phyloP scores from a whole-genome alignment of 768 basidiomycete genomes.

The Mycena alexandri region DNA sequence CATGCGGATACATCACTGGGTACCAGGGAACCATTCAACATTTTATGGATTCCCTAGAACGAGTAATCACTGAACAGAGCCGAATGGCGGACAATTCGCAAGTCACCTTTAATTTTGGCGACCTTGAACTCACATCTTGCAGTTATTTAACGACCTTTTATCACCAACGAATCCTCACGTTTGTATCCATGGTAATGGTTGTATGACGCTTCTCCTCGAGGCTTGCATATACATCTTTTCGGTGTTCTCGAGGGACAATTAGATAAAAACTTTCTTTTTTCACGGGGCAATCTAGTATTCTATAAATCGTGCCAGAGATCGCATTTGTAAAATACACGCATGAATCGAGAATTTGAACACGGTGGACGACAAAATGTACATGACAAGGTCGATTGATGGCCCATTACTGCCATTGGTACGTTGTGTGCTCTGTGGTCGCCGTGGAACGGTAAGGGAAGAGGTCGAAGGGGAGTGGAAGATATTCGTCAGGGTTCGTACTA shows the following conservation, averaged over 20 bases:
- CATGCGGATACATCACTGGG: conserved; percentile 29
- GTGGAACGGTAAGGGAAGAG: conserved; percentile 5
- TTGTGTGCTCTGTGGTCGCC: background rate
- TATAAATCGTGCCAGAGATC: no score
- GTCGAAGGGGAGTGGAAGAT: conserved; percentile 6
- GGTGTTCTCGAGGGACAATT: background rate
- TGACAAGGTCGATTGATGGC: no score
- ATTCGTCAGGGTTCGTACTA: background rate
- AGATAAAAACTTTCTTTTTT: no score
- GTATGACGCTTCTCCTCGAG: conserved; percentile 16
- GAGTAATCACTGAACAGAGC: conserved; percentile 24
- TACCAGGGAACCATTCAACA: conserved; percentile 23
- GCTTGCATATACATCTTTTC: background rate
- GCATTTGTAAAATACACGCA: no score
- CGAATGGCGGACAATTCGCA: conserved; percentile 22
- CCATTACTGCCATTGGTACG: background rate
- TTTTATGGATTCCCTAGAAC: conserved; percentile 33
- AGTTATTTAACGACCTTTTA: conserved; percentile 26
- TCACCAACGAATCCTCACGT: conserved; percentile 27
- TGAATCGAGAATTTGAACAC: background rate
- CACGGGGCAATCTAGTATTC: no score
- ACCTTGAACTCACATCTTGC: background rate
- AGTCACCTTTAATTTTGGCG: background rate
- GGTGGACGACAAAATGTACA: background rate
- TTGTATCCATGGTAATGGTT: conserved; percentile 28